Base-by-base conservation (phyloP, 257 asterid species). In the Nicotiana sylvestris region DNA sequence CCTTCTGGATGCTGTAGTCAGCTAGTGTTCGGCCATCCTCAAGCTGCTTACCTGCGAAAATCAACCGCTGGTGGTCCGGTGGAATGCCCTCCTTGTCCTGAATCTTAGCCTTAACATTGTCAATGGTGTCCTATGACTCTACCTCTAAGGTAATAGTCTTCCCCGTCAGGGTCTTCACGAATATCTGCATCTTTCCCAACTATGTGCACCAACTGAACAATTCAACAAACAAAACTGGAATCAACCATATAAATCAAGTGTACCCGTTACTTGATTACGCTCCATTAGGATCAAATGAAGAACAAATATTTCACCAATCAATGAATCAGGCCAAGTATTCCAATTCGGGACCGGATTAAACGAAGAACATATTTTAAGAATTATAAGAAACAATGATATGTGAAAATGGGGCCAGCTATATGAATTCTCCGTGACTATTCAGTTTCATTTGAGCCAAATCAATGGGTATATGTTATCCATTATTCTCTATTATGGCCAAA, bases 1-100 rank as follows among this genome's bases (percentile, higher is more conserved):
- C 89, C 87, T 87, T 87, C 86, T 87, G 89, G 83, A 87, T 87
- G 79, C 84, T 87, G 86, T 87, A 87, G 86, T 87, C 89, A 6
- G 87, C 89, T 56, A 86, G 81, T 8, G 89, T 86, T 7, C 89
- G 83, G 77, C 89, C 89, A 78, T 86, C 87, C 78, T 86, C 89
- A 6, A 86, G 89, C 83, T 86, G 89, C 81, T 86, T 86, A 0
- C 87, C 89, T 66, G 89, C 89, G 30, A 86, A 86, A 53, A 86
- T 86, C 81, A 86, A 82, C 16, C 88, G 81, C 56, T 86, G 88
- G 25, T 86, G 88, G 66, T 86, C 88, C 17, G 88, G 88, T 8
- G 88, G 88, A 15, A 86, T 86, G 53, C 88, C 88, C 39, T 86
- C 86, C 81, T 86, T 86, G 83, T 86, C 88, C 74, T 86, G 88